Conservation (phyloP, 345 rosid genomes). For the Melaleuca alternifolia region DNA sequence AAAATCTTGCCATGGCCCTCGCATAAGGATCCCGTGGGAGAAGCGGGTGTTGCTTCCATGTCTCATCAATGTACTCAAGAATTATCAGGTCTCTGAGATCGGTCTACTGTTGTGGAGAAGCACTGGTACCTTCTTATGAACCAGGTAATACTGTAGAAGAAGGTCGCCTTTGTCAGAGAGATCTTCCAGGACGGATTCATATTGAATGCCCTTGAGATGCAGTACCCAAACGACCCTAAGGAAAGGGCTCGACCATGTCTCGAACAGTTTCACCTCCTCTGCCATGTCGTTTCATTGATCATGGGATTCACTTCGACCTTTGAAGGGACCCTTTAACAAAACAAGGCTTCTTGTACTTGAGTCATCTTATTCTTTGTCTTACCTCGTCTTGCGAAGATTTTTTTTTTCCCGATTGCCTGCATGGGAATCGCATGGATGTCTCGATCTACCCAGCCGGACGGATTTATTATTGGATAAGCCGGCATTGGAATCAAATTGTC, state of each 20-base stretch:
- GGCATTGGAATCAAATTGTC: no score
- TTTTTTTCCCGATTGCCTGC: not conserved
- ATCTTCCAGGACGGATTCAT: not conserved
- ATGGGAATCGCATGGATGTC: not conserved
- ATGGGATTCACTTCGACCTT: not conserved
- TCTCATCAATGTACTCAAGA: not conserved
- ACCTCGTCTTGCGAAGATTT: not conserved
- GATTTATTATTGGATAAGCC: no score
- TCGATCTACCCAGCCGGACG: no score
- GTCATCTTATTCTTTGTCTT: not conserved
- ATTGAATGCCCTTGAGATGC: not conserved
- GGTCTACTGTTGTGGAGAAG: constrained; percentile 1
- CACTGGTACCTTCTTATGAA: not conserved
- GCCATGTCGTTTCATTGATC: not conserved
- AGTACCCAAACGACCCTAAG: constrained; percentile 1
- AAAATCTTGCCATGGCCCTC: not conserved
- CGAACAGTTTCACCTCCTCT: constrained; percentile 1
- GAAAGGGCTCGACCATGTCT: constrained; percentile 3
- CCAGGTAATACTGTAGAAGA: not conserved
- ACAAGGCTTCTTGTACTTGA: not conserved
- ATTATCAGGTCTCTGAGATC: not conserved
- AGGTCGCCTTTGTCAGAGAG: not conserved
- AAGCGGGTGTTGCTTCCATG: not conserved
- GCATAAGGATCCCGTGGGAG: not conserved
- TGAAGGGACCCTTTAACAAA: not conserved